These are phyloP conservation scores for Apiotrichum porosum DNA, from an alignment of 1,284 basidiomycete species.

Conservation along the genomic window DNA sequence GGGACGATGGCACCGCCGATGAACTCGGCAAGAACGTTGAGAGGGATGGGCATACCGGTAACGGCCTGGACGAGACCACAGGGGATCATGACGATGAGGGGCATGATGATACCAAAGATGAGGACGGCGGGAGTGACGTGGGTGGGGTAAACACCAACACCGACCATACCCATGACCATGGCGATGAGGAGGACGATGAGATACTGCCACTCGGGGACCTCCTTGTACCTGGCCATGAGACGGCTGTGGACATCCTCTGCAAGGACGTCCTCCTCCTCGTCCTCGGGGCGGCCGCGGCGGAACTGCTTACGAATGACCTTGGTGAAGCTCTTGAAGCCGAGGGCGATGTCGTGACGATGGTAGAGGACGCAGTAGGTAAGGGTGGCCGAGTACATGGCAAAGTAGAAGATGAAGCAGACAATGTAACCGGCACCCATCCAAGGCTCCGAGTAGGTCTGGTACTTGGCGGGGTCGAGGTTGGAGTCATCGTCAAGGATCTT, in stretches of 20 bases:
- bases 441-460: constrained; percentile 37
- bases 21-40: constrained; percentile 56
- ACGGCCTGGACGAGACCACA: constrained; percentile 56
- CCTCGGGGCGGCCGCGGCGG: background rate
- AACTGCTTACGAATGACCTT: constrained; percentile 11
- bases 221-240: constrained; percentile 55
- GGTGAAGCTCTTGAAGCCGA: constrained; percentile 40
- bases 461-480: constrained; percentile 26
- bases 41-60: constrained; percentile 54
- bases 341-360: constrained; percentile 48
- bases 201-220: constrained; percentile 78
- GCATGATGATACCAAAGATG: constrained; percentile 26
- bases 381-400: constrained; percentile 38
- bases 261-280: constrained; percentile 19
- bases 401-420: constrained; percentile 37
- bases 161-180: constrained; percentile 51
- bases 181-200: constrained; percentile 57
- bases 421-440: constrained; percentile 38
- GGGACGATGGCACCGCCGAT: constrained; percentile 57
- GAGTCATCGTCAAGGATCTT: constrained; percentile 32
- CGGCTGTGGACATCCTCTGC: constrained; percentile 32
- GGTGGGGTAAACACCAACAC: constrained; percentile 55
- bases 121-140: constrained; percentile 60
- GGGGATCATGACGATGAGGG: constrained; percentile 21
- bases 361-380: constrained; percentile 48